Evolutionary conservation across 2,329 filamentous ascomycete species (phyloP).

Genomic region (Xylaria sp.): DNA sequence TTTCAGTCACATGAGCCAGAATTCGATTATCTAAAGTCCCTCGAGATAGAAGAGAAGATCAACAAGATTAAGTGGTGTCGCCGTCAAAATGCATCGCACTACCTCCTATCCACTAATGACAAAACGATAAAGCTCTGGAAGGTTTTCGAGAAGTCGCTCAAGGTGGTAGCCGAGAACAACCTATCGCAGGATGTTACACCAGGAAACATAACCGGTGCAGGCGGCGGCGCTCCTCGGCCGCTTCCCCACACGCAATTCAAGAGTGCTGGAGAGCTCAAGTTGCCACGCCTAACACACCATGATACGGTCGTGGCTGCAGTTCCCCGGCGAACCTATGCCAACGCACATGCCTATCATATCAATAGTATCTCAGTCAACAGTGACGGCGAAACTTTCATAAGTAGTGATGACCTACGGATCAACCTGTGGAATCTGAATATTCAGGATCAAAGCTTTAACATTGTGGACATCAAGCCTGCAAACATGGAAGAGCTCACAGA

Average conservation of each 20-base stretch:
- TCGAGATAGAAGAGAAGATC: conserved; percentile 99
- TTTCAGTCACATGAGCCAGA: conserved; percentile 99
- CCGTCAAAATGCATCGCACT: conserved; percentile 97
- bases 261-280: conserved; percentile 84
- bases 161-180: conserved; percentile 99
- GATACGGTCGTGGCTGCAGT: conserved; percentile 98
- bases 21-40: conserved; percentile 98
- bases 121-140: conserved; percentile 99
- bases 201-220: conserved; percentile 71
- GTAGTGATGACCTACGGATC: conserved; percentile 96
- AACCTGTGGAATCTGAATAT: conserved; percentile 99
- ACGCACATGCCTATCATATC: conserved; percentile 99
- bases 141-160: conserved; percentile 98
- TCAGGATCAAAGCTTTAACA: conserved; percentile 99
- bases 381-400: conserved; percentile 99
- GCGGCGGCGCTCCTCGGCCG: conserved; percentile 79
- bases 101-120: conserved; percentile 97
- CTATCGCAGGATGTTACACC: conserved; percentile 94
- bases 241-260: conserved; percentile 81
- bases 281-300: conserved; percentile 95
- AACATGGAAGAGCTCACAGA: conserved; percentile 99
- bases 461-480: conserved; percentile 98
- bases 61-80: conserved; percentile 99
- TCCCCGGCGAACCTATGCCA: conserved; percentile 94
- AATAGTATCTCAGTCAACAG: conserved; percentile 99